These are phyloP conservation scores for Penicillium thymicola DNA, from an alignment of 2,329 filamentous ascomycete species.

Conservation along the genomic window DNA sequence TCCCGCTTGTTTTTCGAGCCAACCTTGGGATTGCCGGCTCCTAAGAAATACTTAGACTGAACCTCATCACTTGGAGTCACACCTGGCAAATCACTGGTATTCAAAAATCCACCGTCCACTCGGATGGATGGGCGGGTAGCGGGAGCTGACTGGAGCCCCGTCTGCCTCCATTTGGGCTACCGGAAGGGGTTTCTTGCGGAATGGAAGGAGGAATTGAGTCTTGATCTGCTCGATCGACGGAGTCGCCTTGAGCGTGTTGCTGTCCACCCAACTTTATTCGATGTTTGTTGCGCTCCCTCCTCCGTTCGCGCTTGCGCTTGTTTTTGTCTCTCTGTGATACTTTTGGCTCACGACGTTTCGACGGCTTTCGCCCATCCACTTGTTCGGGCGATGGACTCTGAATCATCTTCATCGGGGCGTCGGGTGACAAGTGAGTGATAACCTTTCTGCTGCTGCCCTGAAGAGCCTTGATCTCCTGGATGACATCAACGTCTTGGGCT, in stretches of 20 bases:
- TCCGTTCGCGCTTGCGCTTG: neutral
- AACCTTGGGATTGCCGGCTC: neutral
- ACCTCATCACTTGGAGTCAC: constrained; percentile 40
- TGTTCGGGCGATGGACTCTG: neutral
- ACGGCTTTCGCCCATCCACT: no score
- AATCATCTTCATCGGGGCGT: neutral
- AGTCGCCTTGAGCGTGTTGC: neutral
- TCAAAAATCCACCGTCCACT: constrained; percentile 36
- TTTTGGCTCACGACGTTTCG: neutral
- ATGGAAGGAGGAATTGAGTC: neutral
- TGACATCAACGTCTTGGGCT: neutral
- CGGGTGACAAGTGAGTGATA: neutral
- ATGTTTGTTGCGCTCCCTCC: neutral
- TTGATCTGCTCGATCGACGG: neutral
- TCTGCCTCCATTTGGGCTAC: neutral
- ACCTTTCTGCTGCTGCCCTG: neutral
- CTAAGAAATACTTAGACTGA: constrained; percentile 36
- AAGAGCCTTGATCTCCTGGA: neutral
- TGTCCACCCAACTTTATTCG: neutral
- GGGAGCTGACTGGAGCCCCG: neutral
- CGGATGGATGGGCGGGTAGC: constrained; percentile 13
- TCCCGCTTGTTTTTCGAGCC: neutral
- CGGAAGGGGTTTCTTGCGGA: neutral
- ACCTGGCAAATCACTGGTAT: constrained; percentile 39
- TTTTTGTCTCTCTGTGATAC: neutral